Conservation (phyloP, 768 basidiomycete species). For the Fistulinella prunicolor region DNA sequence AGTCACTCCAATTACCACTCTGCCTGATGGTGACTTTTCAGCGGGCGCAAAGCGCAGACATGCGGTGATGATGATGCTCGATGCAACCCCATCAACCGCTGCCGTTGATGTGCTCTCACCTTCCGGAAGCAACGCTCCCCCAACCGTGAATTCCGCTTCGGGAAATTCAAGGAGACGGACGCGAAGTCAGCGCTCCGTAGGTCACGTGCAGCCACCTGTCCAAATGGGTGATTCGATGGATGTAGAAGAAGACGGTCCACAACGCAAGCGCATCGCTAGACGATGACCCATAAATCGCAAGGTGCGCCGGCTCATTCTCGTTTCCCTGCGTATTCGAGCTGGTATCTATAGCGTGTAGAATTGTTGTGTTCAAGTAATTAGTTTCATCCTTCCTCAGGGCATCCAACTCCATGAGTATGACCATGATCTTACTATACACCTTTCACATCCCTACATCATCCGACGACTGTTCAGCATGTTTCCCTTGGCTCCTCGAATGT, state of each 20-base stretch:
- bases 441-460: conserved; percentile 1
- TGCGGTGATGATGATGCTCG: conserved; percentile 76
- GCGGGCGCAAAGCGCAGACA: conserved; percentile 73
- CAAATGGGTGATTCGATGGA: conserved; percentile 59
- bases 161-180: conserved; percentile 51
- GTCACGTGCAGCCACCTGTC: conserved; percentile 40
- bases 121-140: conserved; percentile 32
- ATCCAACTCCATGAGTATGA: conserved; percentile 8
- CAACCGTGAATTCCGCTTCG: conserved; percentile 19
- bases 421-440: conserved; percentile 15
- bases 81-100: conserved; percentile 44
- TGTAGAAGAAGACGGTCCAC: conserved; percentile 71
- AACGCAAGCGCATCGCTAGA: conserved; percentile 70
- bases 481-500: no score
- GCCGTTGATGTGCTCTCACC: conserved; percentile 38
- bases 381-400: background rate
- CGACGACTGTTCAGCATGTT: background rate
- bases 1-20: conserved; percentile 28
- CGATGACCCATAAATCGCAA: conserved; percentile 36
- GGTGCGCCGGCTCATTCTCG: background rate
- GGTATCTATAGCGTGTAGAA: conserved; percentile 8
- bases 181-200: conserved; percentile 42
- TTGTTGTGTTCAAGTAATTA: conserved; percentile 10
- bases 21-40: conserved; percentile 36
- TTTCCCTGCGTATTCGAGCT: background rate